Evolutionary conservation across 75 land plant genomes (phyloP).

Genomic region (Larix kaempferi): DNA sequence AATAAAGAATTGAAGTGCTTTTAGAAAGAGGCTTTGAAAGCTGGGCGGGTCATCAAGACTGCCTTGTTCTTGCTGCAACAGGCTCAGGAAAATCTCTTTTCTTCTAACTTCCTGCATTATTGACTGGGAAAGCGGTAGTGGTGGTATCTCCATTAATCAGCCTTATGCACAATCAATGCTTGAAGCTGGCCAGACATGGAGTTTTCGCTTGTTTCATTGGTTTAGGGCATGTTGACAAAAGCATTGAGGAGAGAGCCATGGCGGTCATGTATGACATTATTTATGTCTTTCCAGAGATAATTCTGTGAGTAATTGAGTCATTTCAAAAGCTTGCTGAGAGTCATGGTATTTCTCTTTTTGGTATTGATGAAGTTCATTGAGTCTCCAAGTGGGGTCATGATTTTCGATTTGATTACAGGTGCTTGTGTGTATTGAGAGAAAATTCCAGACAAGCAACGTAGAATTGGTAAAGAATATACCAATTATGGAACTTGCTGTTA

Average conservation of each 20-base stretch:
- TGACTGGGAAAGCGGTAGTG: conserved; percentile 71
- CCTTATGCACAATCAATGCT: conserved; percentile 87
- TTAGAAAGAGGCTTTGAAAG: conserved; percentile 62
- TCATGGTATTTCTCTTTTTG: conserved; percentile 70
- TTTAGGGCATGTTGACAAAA: conserved; percentile 68
- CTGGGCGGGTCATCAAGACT: conserved; percentile 66
- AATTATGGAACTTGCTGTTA: conserved; percentile 90
- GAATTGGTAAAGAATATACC: too few species aligned
- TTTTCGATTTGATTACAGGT: too few species aligned
- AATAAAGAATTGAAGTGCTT: conserved; percentile 56
- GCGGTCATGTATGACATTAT: conserved; percentile 60
- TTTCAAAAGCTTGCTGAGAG: conserved; percentile 50
- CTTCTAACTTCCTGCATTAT: conserved; percentile 70
- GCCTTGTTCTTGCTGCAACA: conserved; percentile 84
- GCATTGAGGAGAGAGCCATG: conserved; percentile 70
- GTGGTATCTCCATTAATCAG: conserved; percentile 82
- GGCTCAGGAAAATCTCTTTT: conserved; percentile 78
- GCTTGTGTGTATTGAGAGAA: too few species aligned
- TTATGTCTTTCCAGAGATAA: conserved; percentile 83
- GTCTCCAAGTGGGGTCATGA: conserved; percentile 88
- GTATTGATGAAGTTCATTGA: conserved; percentile 82
- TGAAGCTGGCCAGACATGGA: conserved; percentile 66
- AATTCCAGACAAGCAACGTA: too few species aligned
- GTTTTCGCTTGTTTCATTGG: conserved; percentile 81
- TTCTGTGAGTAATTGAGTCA: conserved; percentile 40